phyloP scores from a whole-genome alignment of 2,329 filamentous ascomycete genomes.

The Phyllosticta citribraziliensis region DNA sequence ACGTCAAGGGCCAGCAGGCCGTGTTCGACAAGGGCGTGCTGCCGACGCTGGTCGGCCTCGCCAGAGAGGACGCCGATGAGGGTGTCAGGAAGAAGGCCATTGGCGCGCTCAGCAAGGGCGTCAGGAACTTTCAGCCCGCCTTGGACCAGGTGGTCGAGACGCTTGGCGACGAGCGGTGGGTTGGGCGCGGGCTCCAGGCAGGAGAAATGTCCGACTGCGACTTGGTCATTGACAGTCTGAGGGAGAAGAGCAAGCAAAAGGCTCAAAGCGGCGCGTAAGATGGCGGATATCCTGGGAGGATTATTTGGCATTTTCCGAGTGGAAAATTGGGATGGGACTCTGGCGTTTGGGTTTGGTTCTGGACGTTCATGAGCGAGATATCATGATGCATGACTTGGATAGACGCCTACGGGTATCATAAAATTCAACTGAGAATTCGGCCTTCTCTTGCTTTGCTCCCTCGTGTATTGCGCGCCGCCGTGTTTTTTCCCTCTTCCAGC shows the following conservation, averaged over 20 bases:
- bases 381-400: background rate
- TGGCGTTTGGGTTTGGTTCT: slow-evolving; percentile 9
- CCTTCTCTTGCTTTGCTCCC: background rate
- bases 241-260: slow-evolving; percentile 27
- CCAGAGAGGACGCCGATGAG: slow-evolving; percentile 48
- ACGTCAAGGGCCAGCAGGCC: slow-evolving; percentile 72
- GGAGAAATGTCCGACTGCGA: slow-evolving; percentile 82
- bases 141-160: slow-evolving; percentile 56
- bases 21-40: slow-evolving; percentile 56
- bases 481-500: too few relatives aligned
- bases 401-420: slow-evolving; percentile 6
- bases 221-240: slow-evolving; percentile 58
- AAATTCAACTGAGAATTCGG: background rate
- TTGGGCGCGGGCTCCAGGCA: slow-evolving; percentile 52
- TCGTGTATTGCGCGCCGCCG: background rate
- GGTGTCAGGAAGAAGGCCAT: slow-evolving; percentile 76
- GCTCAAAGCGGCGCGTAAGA: background rate
- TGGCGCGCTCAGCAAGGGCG: slow-evolving; percentile 75
- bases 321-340: background rate
- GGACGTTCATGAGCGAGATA: background rate
- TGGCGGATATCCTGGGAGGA: background rate
- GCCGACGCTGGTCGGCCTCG: slow-evolving; percentile 56
- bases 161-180: slow-evolving; percentile 52
- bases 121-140: slow-evolving; percentile 80
- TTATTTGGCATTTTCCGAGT: background rate